phyloP scores from a whole-genome alignment of 2,329 filamentous ascomycete genomes.

The Pseudodiploospora longispora region DNA sequence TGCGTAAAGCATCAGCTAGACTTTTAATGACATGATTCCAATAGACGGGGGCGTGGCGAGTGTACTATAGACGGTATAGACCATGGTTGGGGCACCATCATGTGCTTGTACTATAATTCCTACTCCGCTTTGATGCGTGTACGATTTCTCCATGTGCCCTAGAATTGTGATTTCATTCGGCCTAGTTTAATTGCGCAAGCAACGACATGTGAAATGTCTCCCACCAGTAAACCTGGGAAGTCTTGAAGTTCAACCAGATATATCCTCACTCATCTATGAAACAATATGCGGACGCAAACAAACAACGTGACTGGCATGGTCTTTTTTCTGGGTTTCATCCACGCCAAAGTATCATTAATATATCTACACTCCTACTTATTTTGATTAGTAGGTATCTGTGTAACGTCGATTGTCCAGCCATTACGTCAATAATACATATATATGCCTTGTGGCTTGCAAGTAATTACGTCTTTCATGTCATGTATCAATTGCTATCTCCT shows the following conservation, averaged over 20 bases:
- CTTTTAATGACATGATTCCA: constrained; percentile 27
- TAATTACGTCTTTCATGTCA: too few species aligned
- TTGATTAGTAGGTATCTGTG: not conserved
- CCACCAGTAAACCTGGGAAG: too few species aligned
- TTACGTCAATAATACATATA: too few species aligned
- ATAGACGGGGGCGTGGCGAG: constrained; percentile 29
- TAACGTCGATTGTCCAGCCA: not conserved
- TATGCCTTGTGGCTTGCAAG: too few species aligned
- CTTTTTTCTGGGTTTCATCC: not conserved
- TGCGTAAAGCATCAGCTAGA: constrained; percentile 40
- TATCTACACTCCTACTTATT: constrained; percentile 1
- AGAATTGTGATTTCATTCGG: too few species aligned
- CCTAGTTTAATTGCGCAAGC: too few species aligned
- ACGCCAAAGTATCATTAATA: not conserved
- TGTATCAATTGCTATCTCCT: too few species aligned
- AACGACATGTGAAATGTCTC: too few species aligned
- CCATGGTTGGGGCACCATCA: constrained; percentile 20
- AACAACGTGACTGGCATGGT: not conserved
- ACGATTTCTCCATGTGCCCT: constrained; percentile 1
- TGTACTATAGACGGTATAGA: constrained; percentile 35
- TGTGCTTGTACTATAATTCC: constrained; percentile 25
- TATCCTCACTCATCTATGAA: too few species aligned
- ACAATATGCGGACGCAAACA: too few species aligned
- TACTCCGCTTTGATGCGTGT: constrained; percentile 25
- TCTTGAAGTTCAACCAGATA: too few species aligned